phyloP scores from a whole-genome alignment of 768 basidiomycete genomes.

The Tricholoma saponaceum region DNA sequence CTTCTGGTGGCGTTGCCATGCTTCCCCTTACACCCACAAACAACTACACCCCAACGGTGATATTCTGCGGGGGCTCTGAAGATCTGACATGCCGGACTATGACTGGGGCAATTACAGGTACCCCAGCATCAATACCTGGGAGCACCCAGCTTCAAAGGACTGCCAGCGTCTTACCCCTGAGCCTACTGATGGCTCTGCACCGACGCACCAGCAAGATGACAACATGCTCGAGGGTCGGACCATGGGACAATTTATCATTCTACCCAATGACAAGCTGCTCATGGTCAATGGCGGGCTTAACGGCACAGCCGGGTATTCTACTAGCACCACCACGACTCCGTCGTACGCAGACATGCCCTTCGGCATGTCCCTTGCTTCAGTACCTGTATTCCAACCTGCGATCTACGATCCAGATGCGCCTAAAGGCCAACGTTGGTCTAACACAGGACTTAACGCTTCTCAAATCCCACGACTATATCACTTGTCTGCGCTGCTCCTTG shows the following conservation, averaged over 20 bases:
- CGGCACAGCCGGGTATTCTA: slow-evolving; percentile 79
- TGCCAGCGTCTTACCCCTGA: slow-evolving; percentile 89
- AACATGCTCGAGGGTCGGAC: slow-evolving; percentile 71
- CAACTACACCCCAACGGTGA: slow-evolving; percentile 77
- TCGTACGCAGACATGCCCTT: slow-evolving; percentile 53
- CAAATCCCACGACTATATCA: slow-evolving; percentile 77
- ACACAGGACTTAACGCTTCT: slow-evolving; percentile 47
- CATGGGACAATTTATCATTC: slow-evolving; percentile 90
- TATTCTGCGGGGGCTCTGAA: slow-evolving; percentile 93
- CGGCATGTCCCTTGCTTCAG: slow-evolving; percentile 61
- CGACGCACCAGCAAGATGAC: slow-evolving; percentile 68
- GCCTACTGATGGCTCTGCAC: slow-evolving; percentile 59
- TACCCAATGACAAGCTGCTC: slow-evolving; percentile 73
- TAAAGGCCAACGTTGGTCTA: slow-evolving; percentile 61
- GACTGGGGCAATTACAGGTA: slow-evolving; percentile 75
- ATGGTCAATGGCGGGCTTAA: slow-evolving; percentile 83
- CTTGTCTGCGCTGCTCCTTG: slow-evolving; percentile 69
- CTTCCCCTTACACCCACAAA: slow-evolving; percentile 88
- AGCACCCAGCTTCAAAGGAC: slow-evolving; percentile 64
- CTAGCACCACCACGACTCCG: slow-evolving; percentile 38
- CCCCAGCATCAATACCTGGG: slow-evolving; percentile 75
- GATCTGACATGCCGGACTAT: slow-evolving; percentile 69
- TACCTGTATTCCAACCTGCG: slow-evolving; percentile 62
- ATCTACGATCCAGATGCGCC: slow-evolving; percentile 68
- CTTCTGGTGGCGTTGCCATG: slow-evolving; percentile 85